Base-by-base conservation (phyloP, 2,329 filamentous ascomycete species). In the Phialophora chinensis region DNA sequence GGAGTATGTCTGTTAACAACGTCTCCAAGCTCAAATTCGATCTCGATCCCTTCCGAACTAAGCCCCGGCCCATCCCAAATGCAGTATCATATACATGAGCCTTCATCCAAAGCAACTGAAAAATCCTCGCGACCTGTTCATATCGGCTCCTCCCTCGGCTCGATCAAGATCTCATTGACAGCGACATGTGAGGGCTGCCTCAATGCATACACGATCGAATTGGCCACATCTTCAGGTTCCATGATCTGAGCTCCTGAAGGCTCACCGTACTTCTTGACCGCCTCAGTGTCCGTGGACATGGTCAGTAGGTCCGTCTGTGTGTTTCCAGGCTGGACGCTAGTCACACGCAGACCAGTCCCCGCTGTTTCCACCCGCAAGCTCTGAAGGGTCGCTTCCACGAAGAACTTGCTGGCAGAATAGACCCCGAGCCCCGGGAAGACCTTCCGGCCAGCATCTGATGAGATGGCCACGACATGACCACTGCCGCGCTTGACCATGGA, bases 321-420 rank as follows among this genome's bases (percentile, higher is more conserved):
- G 75, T 94, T 93, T 0, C 91, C 91, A 0, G 91, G 91, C 80
- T 94, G 91, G 2, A 94, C 84, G 42, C 85, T 83, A 0, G 91
- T 93, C 49, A 94, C 90, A 1, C 90, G 83, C 57, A 94, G 78
- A 0, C 91, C 91, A 0, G 85, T 86, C 0, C 90, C 90, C 0
- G 89, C 91, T 0, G 90, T 93, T 82, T 94, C 91, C 7, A 93
- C 79, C 8, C 91, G 87, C 71, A 94, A 78, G 35, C 83, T 83
- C 77, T 93, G 91, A n/a, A 94, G 82, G 0, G 90, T 91, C 0
- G 90, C 91, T 76, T 94, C 91, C 62, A 94, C 90, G 75, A 94
- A 94, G 84, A 93, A 92, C 76, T 94, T 94, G 78, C 87, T 90
- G 29, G 90, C 91, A 0, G 90, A 92, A 82, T 94, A 94, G 42